These are phyloP conservation scores for Fraxinus xanthoxyloides DNA, from an alignment of 305 asterid genomes.

Conservation along the genomic window DNA sequence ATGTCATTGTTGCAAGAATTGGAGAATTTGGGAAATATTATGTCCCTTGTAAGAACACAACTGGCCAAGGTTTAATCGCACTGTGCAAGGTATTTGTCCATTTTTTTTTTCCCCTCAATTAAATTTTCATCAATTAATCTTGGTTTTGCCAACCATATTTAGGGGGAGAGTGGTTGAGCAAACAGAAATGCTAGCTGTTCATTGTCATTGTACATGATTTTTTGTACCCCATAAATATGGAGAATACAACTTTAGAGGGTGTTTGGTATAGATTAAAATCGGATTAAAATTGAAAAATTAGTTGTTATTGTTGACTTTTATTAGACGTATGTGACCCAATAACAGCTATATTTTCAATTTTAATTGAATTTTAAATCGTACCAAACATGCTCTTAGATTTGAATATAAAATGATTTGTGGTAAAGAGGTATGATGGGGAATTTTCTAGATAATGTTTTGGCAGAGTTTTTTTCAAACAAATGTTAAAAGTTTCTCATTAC, in stretches of 20 bases:
- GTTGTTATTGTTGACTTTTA: no score
- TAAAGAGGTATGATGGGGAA: not conserved
- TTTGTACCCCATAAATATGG: not conserved
- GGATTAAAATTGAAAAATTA: no score
- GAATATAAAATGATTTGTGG: not conserved
- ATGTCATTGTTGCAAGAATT: not conserved
- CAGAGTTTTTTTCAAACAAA: not conserved
- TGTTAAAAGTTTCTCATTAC: not conserved
- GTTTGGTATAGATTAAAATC: no score
- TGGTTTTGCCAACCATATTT: not conserved
- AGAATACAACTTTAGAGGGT: not conserved
- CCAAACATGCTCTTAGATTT: no score
- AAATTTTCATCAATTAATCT: not conserved
- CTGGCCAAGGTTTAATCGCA: not conserved
- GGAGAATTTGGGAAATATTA: not conserved
- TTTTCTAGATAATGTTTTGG: not conserved
- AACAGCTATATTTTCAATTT: no score
- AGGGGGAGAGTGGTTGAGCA: not conserved
- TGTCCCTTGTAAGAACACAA: not conserved
- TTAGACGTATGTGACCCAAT: no score
- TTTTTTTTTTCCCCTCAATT: not conserved
- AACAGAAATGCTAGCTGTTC: not conserved
- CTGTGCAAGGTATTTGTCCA: not conserved
- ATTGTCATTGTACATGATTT: not conserved
- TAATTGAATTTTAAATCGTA: no score